phyloP scores from a whole-genome alignment of 441 rosid species.

The Brassica hybrid region DNA sequence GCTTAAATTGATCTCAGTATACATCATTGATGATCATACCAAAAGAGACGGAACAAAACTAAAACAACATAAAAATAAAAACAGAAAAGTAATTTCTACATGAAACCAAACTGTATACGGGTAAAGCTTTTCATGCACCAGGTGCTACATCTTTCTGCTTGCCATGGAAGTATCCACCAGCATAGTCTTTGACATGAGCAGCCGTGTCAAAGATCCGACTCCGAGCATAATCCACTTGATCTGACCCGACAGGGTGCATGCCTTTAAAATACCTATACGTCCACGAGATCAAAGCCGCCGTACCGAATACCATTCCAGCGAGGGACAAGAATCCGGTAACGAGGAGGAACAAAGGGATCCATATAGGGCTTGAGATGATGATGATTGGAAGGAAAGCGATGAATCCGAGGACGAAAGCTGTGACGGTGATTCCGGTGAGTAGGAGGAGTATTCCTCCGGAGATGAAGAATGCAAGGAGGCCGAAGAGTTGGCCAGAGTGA shows the following conservation, averaged over 20 bases:
- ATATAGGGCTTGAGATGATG: conserved; percentile 71
- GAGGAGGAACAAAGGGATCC: conserved; percentile 58
- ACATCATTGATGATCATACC: conserved; percentile 10
- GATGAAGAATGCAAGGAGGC: conserved; percentile 59
- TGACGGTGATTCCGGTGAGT: conserved; percentile 64
- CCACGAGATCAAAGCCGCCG: conserved; percentile 60
- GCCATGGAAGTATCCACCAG: conserved; percentile 74
- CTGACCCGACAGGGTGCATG: conserved; percentile 74
- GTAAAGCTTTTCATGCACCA: conserved; percentile 61
- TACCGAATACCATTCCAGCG: conserved; percentile 55
- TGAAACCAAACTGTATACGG: conserved; percentile 14
- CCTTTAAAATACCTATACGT: conserved; percentile 67
- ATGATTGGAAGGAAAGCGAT: conserved; percentile 65
- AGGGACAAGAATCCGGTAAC: conserved; percentile 53
- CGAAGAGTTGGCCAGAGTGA: conserved; percentile 57
- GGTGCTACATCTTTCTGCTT: conserved; percentile 86
- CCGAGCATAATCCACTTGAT: conserved; percentile 69
- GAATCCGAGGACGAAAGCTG: conserved; percentile 52
- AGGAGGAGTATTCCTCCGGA: conserved; percentile 67
- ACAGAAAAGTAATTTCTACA: background rate
- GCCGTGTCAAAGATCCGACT: conserved; percentile 78
- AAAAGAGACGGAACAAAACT: background rate
- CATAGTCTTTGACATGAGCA: conserved; percentile 75
- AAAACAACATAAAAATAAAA: background rate
- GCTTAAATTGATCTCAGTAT: conserved; percentile 5